phyloP scores from a whole-genome alignment of 2,329 filamentous ascomycete species.

The Aureobasidium subglaciale region DNA sequence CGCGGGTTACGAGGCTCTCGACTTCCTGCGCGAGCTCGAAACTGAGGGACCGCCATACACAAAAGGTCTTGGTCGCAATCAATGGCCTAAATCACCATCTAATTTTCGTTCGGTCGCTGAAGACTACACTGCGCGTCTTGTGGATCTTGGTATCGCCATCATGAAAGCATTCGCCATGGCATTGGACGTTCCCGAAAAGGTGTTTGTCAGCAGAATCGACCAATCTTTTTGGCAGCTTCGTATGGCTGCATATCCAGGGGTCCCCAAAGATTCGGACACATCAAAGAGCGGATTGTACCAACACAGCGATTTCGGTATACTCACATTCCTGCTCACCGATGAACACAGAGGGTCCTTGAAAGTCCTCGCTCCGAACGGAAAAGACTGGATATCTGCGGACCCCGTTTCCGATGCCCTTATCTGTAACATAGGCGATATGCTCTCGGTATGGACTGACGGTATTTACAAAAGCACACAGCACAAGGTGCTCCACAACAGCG shows the following conservation, averaged over 20 bases:
- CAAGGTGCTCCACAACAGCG: slow-evolving; percentile 48
- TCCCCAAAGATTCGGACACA: background rate
- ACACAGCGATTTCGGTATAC: background rate
- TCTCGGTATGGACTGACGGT: slow-evolving; percentile 36
- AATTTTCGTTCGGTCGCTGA: background rate
- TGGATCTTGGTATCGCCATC: background rate
- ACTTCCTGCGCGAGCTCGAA: slow-evolving; percentile 5
- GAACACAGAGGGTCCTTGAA: slow-evolving; percentile 7
- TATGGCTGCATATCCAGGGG: slow-evolving; percentile 4
- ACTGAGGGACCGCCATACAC: background rate
- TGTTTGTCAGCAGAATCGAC: slow-evolving; percentile 3
- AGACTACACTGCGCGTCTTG: slow-evolving; percentile 1
- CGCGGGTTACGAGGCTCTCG: slow-evolving; percentile 1
- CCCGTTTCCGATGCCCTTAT: background rate
- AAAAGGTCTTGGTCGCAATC: slow-evolving; percentile 1
- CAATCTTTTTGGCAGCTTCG: slow-evolving; percentile 8
- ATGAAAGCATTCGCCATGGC: slow-evolving; percentile 3
- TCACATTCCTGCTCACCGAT: slow-evolving; percentile 1
- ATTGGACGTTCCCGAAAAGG: background rate
- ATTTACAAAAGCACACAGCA: slow-evolving; percentile 49
- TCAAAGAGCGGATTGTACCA: slow-evolving; percentile 1
- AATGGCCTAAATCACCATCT: background rate
- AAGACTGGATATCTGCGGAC: background rate
- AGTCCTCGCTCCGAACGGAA: slow-evolving; percentile 3
- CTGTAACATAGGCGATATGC: slow-evolving; percentile 17